Percentiles rank a stretch among this genome's conserved stretches.
Evolutionary conservation across 176 grass and related monocot genomes (phyloP).

Genomic region (Guadua angustifolia): DNA sequence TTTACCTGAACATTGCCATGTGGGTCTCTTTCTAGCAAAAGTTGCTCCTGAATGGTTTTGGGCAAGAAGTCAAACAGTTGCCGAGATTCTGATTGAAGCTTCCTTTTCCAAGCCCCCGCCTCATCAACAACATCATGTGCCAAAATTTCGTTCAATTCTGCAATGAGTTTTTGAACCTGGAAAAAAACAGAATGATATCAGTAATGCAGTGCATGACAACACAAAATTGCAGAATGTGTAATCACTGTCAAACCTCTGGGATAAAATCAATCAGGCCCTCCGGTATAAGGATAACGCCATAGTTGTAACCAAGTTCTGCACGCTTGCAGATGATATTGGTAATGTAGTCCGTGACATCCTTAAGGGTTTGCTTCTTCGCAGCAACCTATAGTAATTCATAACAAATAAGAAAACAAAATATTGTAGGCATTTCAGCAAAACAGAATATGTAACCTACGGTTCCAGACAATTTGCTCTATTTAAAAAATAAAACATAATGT

Average conservation of each 20-base stretch:
- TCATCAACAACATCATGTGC: conserved; percentile 93
- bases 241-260: conserved; percentile 71
- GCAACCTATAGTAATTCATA: conserved; percentile 64
- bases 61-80: conserved; percentile 90
- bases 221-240: background rate
- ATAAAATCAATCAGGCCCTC: conserved; percentile 98
- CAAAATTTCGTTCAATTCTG: conserved; percentile 94
- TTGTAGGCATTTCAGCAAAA: background rate
- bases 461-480: background rate
- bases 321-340: conserved; percentile 90
- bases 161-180: conserved; percentile 94
- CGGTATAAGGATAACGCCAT: conserved; percentile 95
- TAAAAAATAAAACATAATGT: background rate
- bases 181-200: conserved; percentile 39
- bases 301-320: conserved; percentile 92
- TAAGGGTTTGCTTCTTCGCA: conserved; percentile 84
- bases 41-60: conserved; percentile 87
- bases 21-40: conserved; percentile 96
- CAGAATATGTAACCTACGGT: background rate
- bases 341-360: conserved; percentile 92
- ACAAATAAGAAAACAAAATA: background rate
- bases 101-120: conserved; percentile 85
- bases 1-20: conserved; percentile 99
- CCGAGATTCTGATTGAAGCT: conserved; percentile 65
- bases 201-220: background rate